phyloP scores from a whole-genome alignment of 2,329 filamentous ascomycete species.

The Penicillium paneum region DNA sequence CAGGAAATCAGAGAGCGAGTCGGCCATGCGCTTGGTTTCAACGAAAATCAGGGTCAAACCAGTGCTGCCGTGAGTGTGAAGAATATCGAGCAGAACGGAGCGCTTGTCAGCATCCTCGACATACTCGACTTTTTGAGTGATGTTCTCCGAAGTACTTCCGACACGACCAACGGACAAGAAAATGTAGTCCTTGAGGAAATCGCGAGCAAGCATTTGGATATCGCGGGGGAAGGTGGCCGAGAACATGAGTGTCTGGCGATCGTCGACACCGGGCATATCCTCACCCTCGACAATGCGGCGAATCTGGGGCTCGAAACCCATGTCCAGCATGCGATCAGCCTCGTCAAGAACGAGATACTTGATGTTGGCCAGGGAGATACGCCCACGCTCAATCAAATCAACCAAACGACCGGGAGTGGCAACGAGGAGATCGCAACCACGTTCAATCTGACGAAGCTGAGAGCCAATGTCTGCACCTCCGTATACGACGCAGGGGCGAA shows the following conservation, averaged over 20 bases:
- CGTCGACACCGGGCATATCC: conserved; percentile 83
- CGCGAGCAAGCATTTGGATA: conserved; percentile 97
- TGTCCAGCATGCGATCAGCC: conserved; percentile 99
- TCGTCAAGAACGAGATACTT: conserved; percentile 99
- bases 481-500: conserved; percentile 96
- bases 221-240: conserved; percentile 98
- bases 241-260: conserved; percentile 99
- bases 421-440: conserved; percentile 92
- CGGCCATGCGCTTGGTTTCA: conserved; percentile 99
- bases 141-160: conserved; percentile 99
- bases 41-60: conserved; percentile 97
- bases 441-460: conserved; percentile 97
- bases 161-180: conserved; percentile 99
- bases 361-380: conserved; percentile 96
- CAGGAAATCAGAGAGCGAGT: conserved; percentile 94
- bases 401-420: conserved; percentile 96
- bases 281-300: conserved; percentile 97
- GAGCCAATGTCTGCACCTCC: conserved; percentile 98
- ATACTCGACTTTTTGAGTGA: conserved; percentile 97
- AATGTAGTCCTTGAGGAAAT: conserved; percentile 98
- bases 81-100: conserved; percentile 92
- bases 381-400: conserved; percentile 96
- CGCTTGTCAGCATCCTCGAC: conserved; percentile 97
- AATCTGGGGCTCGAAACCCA: conserved; percentile 99
- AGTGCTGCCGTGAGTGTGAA: conserved; percentile 79